Evolutionary conservation across 2,329 filamentous ascomycete species (phyloP).

Genomic region (Microascus cirrosus): DNA sequence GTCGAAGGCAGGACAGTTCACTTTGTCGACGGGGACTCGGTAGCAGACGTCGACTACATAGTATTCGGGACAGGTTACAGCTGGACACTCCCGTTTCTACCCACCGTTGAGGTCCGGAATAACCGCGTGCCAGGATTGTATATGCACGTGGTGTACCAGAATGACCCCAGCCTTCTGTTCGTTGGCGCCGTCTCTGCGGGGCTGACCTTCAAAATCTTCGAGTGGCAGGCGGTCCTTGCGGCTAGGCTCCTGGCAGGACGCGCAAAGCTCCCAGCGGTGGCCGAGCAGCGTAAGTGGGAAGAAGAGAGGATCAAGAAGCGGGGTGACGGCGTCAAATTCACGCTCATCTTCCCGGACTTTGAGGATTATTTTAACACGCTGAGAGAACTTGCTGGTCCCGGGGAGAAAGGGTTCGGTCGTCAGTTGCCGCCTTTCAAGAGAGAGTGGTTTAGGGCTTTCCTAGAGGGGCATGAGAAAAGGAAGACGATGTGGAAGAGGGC

Average conservation of each 20-base stretch:
- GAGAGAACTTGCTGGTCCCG: not conserved
- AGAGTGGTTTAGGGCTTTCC: conserved; percentile 3
- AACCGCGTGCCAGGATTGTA: conserved; percentile 46
- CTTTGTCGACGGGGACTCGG: conserved; percentile 41
- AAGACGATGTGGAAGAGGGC: not conserved
- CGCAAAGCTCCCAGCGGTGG: conserved; percentile 32
- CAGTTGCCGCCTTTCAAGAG: conserved; percentile 1
- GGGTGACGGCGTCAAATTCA: conserved; percentile 47
- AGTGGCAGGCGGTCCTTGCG: conserved; percentile 55
- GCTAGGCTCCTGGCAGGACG: conserved; percentile 47
- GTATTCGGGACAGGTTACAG: conserved; percentile 58
- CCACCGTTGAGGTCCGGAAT: conserved; percentile 35
- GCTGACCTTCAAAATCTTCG: conserved; percentile 57
- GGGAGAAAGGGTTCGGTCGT: not conserved
- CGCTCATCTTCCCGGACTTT: conserved; percentile 48
- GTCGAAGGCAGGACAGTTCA: conserved; percentile 36
- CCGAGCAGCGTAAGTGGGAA: conserved; percentile 46
- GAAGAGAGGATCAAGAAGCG: conserved; percentile 35
- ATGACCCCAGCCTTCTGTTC: conserved; percentile 45
- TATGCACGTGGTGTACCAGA: conserved; percentile 43
- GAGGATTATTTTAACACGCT: conserved; percentile 48
- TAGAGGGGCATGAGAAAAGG: conserved; percentile 1
- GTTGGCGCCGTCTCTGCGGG: conserved; percentile 40
- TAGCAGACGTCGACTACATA: conserved; percentile 46
- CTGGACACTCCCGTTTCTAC: conserved; percentile 52